A percentile compares a stretch with the other conserved stretches of the same genome.
phyloP scores from a whole-genome alignment of 495 filamentous ascomycete species.

The Letharia columbiana region DNA sequence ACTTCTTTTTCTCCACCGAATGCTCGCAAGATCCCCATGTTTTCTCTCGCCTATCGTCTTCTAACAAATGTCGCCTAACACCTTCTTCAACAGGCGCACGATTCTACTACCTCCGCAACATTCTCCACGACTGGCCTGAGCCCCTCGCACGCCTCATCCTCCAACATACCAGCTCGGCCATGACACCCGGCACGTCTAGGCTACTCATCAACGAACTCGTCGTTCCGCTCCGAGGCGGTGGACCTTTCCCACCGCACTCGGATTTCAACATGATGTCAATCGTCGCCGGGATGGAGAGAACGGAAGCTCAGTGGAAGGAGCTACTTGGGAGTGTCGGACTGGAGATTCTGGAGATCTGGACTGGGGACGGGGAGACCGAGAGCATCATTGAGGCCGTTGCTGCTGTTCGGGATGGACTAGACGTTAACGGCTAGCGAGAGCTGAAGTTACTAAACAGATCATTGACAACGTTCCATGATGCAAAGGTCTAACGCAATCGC shows the following conservation, averaged over 20 bases:
- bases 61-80: too few relatives aligned
- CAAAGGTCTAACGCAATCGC: too few relatives aligned
- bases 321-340: constrained; percentile 25
- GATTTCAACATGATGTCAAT: constrained; percentile 30
- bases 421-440: too few relatives aligned
- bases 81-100: constrained; percentile 30
- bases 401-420: too few relatives aligned
- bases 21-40: neutral
- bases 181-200: constrained; percentile 36
- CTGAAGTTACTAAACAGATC: too few relatives aligned
- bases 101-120: constrained; percentile 40
- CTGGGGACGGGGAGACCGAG: neutral
- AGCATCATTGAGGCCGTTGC: neutral
- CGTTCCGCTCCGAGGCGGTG: constrained; percentile 24
- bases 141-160: constrained; percentile 36
- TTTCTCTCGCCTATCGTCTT: neutral
- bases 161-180: constrained; percentile 29
- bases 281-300: constrained; percentile 25
- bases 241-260: constrained; percentile 27
- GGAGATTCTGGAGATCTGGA: constrained; percentile 23
- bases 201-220: constrained; percentile 42
- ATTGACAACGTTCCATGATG: too few relatives aligned
- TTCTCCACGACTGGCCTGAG: constrained; percentile 43
- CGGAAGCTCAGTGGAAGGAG: constrained; percentile 24
- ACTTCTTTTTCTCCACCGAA: neutral